A percentile compares a stretch with the other conserved stretches of the same genome.
Conservation (phyloP, 768 basidiomycete genomes). For the Xerocomus potaroensis region DNA sequence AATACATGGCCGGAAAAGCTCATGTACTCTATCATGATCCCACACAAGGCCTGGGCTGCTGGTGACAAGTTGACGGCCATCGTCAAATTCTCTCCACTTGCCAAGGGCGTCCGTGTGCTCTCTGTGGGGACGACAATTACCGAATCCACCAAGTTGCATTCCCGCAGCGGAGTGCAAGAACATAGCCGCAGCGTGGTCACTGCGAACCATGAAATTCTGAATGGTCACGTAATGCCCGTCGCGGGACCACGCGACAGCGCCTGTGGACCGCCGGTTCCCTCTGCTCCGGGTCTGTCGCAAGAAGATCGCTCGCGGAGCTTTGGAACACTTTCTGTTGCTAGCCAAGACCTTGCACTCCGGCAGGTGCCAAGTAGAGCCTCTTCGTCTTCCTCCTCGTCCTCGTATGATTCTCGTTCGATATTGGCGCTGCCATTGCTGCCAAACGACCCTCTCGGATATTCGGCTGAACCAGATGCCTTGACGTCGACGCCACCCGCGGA, state of each 20-base stretch:
- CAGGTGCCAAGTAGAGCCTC: conserved; percentile 14
- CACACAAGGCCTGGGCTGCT: conserved; percentile 93
- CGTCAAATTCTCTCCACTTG: conserved; percentile 82
- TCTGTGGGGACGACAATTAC: conserved; percentile 64
- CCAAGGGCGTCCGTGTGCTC: conserved; percentile 76
- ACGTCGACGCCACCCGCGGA: conserved; percentile 5
- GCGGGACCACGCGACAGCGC: conserved; percentile 11
- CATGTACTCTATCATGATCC: conserved; percentile 92
- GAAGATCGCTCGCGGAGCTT: conserved; percentile 15
- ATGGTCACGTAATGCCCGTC: conserved; percentile 48
- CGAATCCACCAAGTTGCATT: conserved; percentile 65
- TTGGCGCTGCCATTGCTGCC: neutral
- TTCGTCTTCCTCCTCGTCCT: conserved; percentile 6
- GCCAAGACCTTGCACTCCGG: conserved; percentile 12
- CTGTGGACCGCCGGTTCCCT: conserved; percentile 2
- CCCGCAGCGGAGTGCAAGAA: conserved; percentile 53
- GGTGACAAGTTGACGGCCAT: conserved; percentile 80
- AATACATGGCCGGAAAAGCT: conserved; percentile 97
- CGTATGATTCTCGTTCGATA: conserved; percentile 7
- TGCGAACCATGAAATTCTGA: conserved; percentile 62
- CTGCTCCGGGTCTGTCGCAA: conserved; percentile 13
- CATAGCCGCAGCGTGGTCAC: conserved; percentile 57
- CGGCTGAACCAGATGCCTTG: conserved; percentile 7
- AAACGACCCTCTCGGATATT: neutral
- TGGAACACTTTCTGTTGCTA: conserved; percentile 9